Evolutionary conservation across 2,329 filamentous ascomycete genomes (phyloP), one percentile per base, ranked within the genome.

Genomic region (Alternaria consortialis): DNA sequence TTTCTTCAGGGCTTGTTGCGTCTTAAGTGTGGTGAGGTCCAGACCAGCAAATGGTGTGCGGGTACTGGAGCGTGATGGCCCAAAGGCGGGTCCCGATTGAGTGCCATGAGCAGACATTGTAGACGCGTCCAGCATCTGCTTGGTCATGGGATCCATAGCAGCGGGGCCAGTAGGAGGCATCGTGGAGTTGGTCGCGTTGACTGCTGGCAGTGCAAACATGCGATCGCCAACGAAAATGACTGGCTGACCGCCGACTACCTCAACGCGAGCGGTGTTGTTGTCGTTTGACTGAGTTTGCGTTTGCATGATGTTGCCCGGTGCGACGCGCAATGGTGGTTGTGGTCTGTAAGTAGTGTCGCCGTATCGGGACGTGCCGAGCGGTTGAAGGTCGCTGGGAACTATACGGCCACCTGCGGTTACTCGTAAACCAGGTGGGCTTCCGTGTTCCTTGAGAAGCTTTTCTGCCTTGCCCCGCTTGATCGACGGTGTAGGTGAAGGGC

Each of bases 351-450:
- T 68, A 61, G 68, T 75, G 69, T 75, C 72, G 56, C 65, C 68
- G 60, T 72, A 76, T 55, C 74, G 72, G 20, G 71, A 62, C 53
- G 68, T 72, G 43, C 67, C 66, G 27, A 79, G 64, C n/a, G 72
- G 73, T 43, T 72, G 72, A 51, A 78, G 69, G 60, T 80, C 83
- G 53, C 79, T 83, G 13, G 83, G 82, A n/a, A 85, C 83, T 62
- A 85, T 81, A 17, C 82, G 80, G n/a, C 83, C 83, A 39, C 83
- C 83, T 62, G 83, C 83, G 50, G 83, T 85, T 43, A 85, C 83
- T 58, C 83, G 81, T 56, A 84, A 73, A 58, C 83, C 81, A 23
- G 80, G 81, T 36, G 83, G 83, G 37, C 83, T 84, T 55, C 83
- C 83, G 74, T 85, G 83, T 62, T 82, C 80, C 64, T 84, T 83